Base-by-base conservation (phyloP, 2,329 filamentous ascomycete genomes). In the Plectosphaerella sp. region DNA sequence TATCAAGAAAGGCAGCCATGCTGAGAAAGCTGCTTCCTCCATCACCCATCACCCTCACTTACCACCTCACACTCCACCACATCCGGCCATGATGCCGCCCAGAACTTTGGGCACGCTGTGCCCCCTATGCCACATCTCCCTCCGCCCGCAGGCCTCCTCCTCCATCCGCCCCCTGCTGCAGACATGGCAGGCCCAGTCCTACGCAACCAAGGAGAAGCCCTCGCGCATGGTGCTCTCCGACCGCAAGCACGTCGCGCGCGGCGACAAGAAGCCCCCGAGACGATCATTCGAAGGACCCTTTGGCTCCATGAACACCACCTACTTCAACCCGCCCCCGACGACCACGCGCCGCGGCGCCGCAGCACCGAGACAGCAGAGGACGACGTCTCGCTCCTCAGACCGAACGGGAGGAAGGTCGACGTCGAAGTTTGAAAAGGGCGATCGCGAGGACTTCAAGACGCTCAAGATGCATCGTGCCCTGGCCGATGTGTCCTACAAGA, bases 391-490 rank as follows among this genome's bases (percentile, higher is more conserved):
- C 18, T 47, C 52, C 14, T 59, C 50, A 35, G 61, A 62, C 54
- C 56, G 49, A 57, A 57, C 49, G 54, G 62, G 49, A 33, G 28
- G 28, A 33, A 33, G 28, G 8, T 33, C 28, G 62, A 67, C 55
- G 56, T 63, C 52, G 62, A 72, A 59, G 71, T 66, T 73, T 60
- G 59, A 48, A 52, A 49, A 51, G 45, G 67, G 70, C 57, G 64
- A 70, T 68, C 36, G 49, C 49, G 47, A 39, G 50, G 39, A 48
- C 18, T 24, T 54, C 46, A 92, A 95, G 66, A 92, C 93, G 5
- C 76, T 97, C 68, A 96, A 95, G 73, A 97, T 97, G 93, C 93
- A 97, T 67, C 84, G 85, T 49, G 79, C 88, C 2, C 74, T 97
- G 57, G 76, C 89, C 2, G 82, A 86, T 3, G 77, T 97, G 5